phyloP scores from a whole-genome alignment of 1,284 basidiomycete species.

The Mycena sp. region DNA sequence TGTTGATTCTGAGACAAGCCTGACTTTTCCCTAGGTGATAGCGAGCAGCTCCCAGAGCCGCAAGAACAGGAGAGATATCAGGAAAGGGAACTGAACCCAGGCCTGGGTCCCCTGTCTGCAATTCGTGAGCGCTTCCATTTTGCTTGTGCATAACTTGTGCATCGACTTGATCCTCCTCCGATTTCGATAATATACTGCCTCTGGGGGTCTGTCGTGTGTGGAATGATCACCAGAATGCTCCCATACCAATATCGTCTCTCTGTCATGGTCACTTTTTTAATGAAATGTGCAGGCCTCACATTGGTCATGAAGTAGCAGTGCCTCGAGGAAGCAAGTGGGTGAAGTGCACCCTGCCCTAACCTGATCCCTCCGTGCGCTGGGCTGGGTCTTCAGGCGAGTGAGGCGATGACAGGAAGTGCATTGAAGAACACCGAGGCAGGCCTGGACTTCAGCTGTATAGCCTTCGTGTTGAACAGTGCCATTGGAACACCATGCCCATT shows the following conservation, averaged over 20 bases:
- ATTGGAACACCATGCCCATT: slow-evolving; percentile 5
- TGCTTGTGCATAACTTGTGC: background rate
- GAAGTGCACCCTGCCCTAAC: too few relatives aligned
- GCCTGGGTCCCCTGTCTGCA: slow-evolving; percentile 2
- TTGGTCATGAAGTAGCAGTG: too few relatives aligned
- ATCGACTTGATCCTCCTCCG: background rate
- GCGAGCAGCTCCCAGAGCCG: background rate
- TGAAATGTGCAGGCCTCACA: too few relatives aligned
- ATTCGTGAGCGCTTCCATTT: background rate
- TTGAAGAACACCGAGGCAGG: too few relatives aligned
- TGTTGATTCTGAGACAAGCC: slow-evolving; percentile 19
- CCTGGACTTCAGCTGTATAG: background rate
- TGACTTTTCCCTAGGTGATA: slow-evolving; percentile 11
- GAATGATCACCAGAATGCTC: slow-evolving; percentile 5
- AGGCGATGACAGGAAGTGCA: too few relatives aligned
- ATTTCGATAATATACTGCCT: background rate
- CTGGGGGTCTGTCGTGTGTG: background rate
- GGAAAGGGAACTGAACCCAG: slow-evolving; percentile 1
- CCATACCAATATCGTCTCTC: background rate
- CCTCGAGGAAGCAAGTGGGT: too few relatives aligned
- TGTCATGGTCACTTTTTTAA: background rate
- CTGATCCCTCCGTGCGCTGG: too few relatives aligned
- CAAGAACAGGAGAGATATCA: too few relatives aligned
- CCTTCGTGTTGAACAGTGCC: background rate
- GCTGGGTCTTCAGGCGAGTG: too few relatives aligned